Evolutionary conservation across 805 yeast species (phyloP).

Genomic region (Candida wancherniae): DNA sequence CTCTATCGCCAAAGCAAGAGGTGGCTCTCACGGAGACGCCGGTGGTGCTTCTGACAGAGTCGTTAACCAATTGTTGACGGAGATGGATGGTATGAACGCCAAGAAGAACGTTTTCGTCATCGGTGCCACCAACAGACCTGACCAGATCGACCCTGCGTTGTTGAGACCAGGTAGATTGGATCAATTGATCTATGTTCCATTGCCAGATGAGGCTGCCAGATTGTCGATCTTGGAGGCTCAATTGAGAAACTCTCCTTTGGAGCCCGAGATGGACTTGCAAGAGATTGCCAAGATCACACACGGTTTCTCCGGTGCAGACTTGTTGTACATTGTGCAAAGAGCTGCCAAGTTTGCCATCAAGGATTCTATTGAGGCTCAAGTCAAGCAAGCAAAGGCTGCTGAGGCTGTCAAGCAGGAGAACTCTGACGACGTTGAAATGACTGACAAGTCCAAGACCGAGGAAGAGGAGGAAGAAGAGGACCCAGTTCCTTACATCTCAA

Average conservation of each 20-base stretch:
- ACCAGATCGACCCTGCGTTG: conserved; percentile 97
- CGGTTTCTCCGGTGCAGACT: conserved; percentile 99
- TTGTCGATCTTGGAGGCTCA: conserved; percentile 91
- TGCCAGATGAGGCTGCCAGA: conserved; percentile 95
- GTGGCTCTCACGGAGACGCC: conserved; percentile 68
- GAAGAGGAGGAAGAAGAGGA: conserved; percentile 73
- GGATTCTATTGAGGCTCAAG: conserved; percentile 86
- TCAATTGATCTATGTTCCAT: conserved; percentile 96
- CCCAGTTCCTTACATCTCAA: conserved; percentile 92
- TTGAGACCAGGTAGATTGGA: conserved; percentile 99
- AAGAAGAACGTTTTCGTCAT: conserved; percentile 97
- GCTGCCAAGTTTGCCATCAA: conserved; percentile 98
- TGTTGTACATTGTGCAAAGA: conserved; percentile 95
- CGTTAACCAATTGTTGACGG: conserved; percentile 91
- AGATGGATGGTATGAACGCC: conserved; percentile 99
- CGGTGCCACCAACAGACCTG: conserved; percentile 99
- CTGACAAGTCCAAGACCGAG: conserved; percentile 27
- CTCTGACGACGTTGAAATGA: conserved; percentile 47
- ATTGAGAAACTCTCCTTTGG: conserved; percentile 96
- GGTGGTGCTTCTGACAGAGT: conserved; percentile 97
- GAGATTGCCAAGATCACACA: conserved; percentile 92
- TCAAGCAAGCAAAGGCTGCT: conserved; percentile 26
- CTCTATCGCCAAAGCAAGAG: conserved; percentile 96
- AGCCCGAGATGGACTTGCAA: conserved; percentile 86
- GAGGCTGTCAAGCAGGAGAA: conserved; percentile 31